Evolutionary conservation across 176 grass and related monocot genomes (phyloP), one percentile per base, ranked within the genome.

Genomic region (Zizania latifolia): DNA sequence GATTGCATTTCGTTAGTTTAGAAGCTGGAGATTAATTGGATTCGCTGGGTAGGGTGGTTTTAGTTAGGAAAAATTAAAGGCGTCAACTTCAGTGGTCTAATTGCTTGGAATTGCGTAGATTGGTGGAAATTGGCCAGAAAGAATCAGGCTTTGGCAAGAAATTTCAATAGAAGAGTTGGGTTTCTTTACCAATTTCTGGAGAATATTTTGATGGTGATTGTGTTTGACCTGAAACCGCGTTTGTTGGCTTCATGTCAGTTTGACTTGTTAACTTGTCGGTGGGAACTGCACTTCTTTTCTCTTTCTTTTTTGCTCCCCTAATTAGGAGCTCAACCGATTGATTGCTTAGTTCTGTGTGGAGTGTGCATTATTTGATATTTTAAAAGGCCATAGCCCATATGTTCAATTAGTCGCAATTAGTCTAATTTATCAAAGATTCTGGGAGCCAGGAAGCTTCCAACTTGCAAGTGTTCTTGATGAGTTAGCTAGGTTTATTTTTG

Each of bases 231-330:
- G 24, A 7, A 87, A 74, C 50, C 60, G 39, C 14, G 74, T 74
- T n/a, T 59, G 13, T 32, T 26, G 76, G 22, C 62, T 78, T 26
- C 23, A 46, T 34, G 67, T 78, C 3, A 78, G 48, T 87, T 82
- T 82, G 85, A 87, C 79, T 17, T 71, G 31, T 1, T 24, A 72
- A 82, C 65, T 0, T 65, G n/a, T n/a, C n/a, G n/a, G n/a, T 87
- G 58, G 65, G 58, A 64, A 57, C n/a, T 40, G 43, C 4, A n/a
- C n/a, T n/a, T n/a, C n/a, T n/a, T n/a, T n/a, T n/a, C n/a, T n/a
- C n/a, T n/a, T n/a, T n/a, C n/a, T n/a, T n/a, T n/a, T n/a, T n/a
- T n/a, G n/a, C n/a, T n/a, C n/a, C n/a, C n/a, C n/a, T n/a, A n/a
- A n/a, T n/a, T n/a, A n/a, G n/a, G n/a, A n/a, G n/a, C n/a, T n/a